phyloP scores from a whole-genome alignment of 2,329 filamentous ascomycete genomes.

The Fusarium torulosum region DNA sequence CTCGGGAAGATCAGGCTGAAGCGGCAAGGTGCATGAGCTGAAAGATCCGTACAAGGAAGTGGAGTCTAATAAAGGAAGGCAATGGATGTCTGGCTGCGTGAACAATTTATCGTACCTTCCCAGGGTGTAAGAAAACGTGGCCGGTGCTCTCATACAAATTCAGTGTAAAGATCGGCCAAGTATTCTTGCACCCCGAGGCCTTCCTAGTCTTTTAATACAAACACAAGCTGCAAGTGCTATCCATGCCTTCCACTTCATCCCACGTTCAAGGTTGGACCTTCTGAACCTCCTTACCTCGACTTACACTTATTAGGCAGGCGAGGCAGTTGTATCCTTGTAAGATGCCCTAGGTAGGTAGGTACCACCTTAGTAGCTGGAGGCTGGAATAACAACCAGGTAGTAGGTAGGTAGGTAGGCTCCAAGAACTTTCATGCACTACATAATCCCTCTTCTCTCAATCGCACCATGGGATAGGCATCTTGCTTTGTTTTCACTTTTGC shows the following conservation, averaged over 20 bases:
- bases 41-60: constrained; percentile 5
- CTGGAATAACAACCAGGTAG: neutral
- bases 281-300: neutral
- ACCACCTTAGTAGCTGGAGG: too few species aligned
- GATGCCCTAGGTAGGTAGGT: too few species aligned
- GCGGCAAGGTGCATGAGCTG: constrained; percentile 23
- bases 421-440: neutral
- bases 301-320: neutral
- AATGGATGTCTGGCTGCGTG: neutral
- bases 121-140: neutral
- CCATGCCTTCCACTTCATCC: neutral
- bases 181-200: too few species aligned
- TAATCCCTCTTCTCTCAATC: neutral
- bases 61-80: neutral
- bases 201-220: too few species aligned
- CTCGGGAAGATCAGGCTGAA: constrained; percentile 1
- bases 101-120: neutral
- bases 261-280: neutral
- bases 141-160: too few species aligned
- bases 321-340: constrained; percentile 2
- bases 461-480: neutral
- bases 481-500: neutral
- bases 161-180: too few species aligned
- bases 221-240: neutral
- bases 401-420: neutral